Evolutionary conservation across 2,329 filamentous ascomycete species (phyloP), one percentile per base, ranked within the genome.

Genomic region (Calonectria pseudoturangicola): DNA sequence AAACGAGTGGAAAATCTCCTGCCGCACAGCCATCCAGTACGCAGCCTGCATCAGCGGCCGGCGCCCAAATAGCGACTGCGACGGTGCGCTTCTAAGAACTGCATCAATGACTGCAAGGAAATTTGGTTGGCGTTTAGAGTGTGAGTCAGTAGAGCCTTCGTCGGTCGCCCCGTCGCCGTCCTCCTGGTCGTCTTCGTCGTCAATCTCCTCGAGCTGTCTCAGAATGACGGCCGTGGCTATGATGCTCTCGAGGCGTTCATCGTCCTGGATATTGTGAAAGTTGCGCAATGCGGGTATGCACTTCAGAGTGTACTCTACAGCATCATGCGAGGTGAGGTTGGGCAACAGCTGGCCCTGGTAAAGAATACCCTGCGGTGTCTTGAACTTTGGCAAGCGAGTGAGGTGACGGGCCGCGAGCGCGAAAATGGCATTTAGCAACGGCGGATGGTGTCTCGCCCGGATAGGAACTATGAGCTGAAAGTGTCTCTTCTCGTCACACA

Each of bases 1-100:
- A 45, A 86, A 84, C 0, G 84, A 85, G 62, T 86, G 83, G 69
- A 84, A 86, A 4, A 86, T 84, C 50, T 86, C 84, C 66, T 86
- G 84, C 33, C 84, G 68, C 25, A 86, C 78, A 2, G 84, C 84
- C 80, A 86, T 85, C 84, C 84, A 86, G 67, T 86, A 86, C 8
- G 84, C 81, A 0, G 84, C 84, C 50, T 84, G 84, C 64, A 85
- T 83, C 16, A 86, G 77, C 28, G 83, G 82, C 39, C 83, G 75
- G 28, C 79, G 80, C 1, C 81, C 81, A 43, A 85, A 84, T n/a
- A 84, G 79, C 21, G 82, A 79, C 64, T 82, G 79, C 1, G 84
- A 83, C 2, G 84, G 82, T 3, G 82, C 81, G 51, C 84, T 85
- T 36, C 84, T 74, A 18, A 86, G 66, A 2, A 86, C 84, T 0